Base-by-base conservation (phyloP, 2,329 filamentous ascomycete genomes). In the Calonectria pauciramosa region DNA sequence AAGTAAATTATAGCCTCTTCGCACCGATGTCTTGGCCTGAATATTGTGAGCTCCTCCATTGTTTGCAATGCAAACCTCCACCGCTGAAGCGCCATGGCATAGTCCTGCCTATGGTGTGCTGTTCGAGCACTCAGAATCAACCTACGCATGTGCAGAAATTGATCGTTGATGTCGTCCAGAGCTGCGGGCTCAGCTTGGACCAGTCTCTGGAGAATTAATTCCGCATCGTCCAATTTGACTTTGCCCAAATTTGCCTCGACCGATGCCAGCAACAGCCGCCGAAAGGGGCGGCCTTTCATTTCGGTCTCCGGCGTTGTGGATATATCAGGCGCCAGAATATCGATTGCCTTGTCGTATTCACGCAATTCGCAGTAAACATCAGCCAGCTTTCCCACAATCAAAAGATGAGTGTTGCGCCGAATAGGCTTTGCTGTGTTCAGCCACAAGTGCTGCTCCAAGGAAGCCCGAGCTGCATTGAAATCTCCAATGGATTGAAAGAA, bases 401-500 rank as follows among this genome's bases (percentile, higher is more conserved):
- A 73, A 0, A 76, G 77, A 7, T 80, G 79, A 2, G 80, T 79
- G 30, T 78, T 82, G 9, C 44, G 59, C 7, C 80, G 76, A 5
- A 82, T 73, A 4, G 79, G 76, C 32, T 77, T 78, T 1, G 80
- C 68, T 4, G 70, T 52, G 41, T 79, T 69, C 0, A 83, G 73
- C 9, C 73, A 67, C 16, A 82, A 54, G 9, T 78, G 79, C 67
- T 82, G 81, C 60, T 82, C 80, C 16, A 82, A 64, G 0, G 81
- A 83, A 3, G 78, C 80, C 16, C 75, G 68, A 0, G 83, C 82
- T 0, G 82, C 80, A 0, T 73, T 66, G 14, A 84, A 85, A 20
- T 85, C 82, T 0, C 83, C 83, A 2, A 84, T 78, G 0, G 82
- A 83, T 16, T 84, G 82, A 11, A 85, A 84, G 76, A 80, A 85